Evolutionary conservation across 306 rosid species (phyloP), one percentile per base, ranked within the genome.

Genomic region (Quercus alba): DNA sequence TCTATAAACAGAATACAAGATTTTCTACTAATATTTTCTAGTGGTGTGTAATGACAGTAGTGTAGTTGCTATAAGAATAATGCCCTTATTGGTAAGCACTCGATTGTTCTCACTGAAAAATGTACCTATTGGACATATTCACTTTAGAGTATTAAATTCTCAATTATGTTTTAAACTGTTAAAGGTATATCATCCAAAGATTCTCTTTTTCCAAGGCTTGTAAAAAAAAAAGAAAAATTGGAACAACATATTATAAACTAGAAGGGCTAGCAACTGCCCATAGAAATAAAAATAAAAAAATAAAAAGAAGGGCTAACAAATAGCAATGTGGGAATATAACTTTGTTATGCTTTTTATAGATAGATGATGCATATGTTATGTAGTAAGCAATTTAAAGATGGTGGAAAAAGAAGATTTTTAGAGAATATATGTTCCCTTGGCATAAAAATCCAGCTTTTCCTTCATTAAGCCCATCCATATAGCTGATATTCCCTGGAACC

Each of bases 381-480:
- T 75, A 72, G 74, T 79, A 70, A 87, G 18, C 44, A 77, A 86
- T 70, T 87, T 87, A 75, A 81, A 67, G 81, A 83, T 85, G 61
- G 85, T 81, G 72, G 51, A 23, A 75, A 66, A 75, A 69, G 82
- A 26, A 81, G 87, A 87, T 92, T 79, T 85, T 77, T 55, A 83
- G 90, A 83, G 90, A 87, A 88, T 88, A 88, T 87, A 80, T 86
- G 57, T 84, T 63, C 81, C 72, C 90, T 85, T 89, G 71, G 91
- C 90, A 92, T 90, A 87, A 46, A 84, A 87, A 77, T 73, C 68
- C 82, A 38, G 66, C 83, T 19, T 83, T 85, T 82, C 75, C 73
- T 81, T 86, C 63, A 51, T 68, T 78, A 80, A 76, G 33, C 82
- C 82, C 88, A 73, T 87, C 86, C 82, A 87, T 80, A 85, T 74